Evolutionary conservation across 2,329 filamentous ascomycete genomes (phyloP).

Genomic region (Monilinia fructicola): DNA sequence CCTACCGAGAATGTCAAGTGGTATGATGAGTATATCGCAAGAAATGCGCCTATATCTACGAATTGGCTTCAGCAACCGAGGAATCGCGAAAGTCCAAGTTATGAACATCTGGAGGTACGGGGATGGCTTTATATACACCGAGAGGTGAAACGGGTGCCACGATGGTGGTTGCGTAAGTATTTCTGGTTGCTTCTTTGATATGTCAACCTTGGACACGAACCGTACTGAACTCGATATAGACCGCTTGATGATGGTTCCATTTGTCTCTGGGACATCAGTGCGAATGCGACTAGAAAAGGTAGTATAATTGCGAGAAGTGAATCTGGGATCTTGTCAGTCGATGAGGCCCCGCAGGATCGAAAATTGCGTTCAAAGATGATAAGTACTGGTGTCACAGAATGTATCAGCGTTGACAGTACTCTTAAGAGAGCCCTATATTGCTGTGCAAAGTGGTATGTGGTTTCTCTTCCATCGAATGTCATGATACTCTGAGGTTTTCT

Average conservation of each 20-base stretch:
- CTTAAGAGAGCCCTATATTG: constrained; percentile 73
- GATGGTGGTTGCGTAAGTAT: constrained; percentile 58
- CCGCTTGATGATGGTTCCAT: constrained; percentile 85
- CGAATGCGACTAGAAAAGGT: constrained; percentile 55
- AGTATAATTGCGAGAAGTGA: constrained; percentile 64
- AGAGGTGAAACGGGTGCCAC: constrained; percentile 53
- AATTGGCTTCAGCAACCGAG: constrained; percentile 73
- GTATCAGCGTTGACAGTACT: constrained; percentile 73
- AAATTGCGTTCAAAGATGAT: constrained; percentile 61
- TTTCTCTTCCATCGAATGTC: not conserved
- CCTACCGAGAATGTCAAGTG: constrained; percentile 71
- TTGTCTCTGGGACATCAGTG: constrained; percentile 78
- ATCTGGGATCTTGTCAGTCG: constrained; percentile 65
- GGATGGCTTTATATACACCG: constrained; percentile 66
- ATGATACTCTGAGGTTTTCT: not conserved
- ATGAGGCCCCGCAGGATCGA: constrained; percentile 46
- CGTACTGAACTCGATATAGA: constrained; percentile 10
- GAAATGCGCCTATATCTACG: constrained; percentile 70
- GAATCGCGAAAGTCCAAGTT: constrained; percentile 44
- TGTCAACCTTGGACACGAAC: not conserved
- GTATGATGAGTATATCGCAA: constrained; percentile 86
- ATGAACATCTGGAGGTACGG: constrained; percentile 65
- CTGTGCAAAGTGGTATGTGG: constrained; percentile 65
- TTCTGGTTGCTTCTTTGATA: not conserved
- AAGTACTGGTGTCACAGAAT: constrained; percentile 74